Base-by-base conservation (phyloP, 108 stramenopile genomes). In the Nitzschia sp. region DNA sequence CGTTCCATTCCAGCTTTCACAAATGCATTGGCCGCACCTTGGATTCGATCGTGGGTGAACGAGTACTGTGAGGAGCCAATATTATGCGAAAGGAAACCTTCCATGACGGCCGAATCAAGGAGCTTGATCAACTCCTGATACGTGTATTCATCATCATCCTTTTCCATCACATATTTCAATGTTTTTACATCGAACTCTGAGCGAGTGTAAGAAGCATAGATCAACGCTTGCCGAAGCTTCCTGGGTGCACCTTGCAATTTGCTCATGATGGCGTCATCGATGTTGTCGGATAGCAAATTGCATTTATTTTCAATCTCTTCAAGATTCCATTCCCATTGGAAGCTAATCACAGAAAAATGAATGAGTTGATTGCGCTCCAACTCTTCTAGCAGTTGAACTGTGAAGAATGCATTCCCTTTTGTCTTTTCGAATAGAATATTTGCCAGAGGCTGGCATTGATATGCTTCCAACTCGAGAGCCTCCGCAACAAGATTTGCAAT, bases 11-110 rank as follows among this genome's bases (percentile, higher is more conserved):
- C 63, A 6, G 20, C 25, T 10, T 75, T 75, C n/a, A 87, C 70
- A 10, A 82, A 51, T n/a, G 61, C 63, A 55, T 73, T 79, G 9
- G 81, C 75, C 0, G 82, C 80, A 43, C 82, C 69, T 58, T 87
- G 83, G 15, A 84, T 63, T 43, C 76, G 62, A 63, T 84, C 83
- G 48, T 87, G 80, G 10, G 81, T 67, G 69, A 83, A 87, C 38
- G 41, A 41, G 62, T 80, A 81, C 7, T 34, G 24, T 29, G 10
- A 48, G 9, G 62, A 72, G n/a, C 70, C 74, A 19, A 64, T 29
- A 6, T 10, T 65, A 22, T 70, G 65, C 20, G 22, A 7, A 8
- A 77, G 63, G 8, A 70, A 66, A 0, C 76, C 69, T 60, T 65
- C 64, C 10, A 64, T 39, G 8, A 77, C 69, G 14, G 69, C 76